phyloP scores from a whole-genome alignment of 345 rosid species.

The Trapa bicornis region DNA sequence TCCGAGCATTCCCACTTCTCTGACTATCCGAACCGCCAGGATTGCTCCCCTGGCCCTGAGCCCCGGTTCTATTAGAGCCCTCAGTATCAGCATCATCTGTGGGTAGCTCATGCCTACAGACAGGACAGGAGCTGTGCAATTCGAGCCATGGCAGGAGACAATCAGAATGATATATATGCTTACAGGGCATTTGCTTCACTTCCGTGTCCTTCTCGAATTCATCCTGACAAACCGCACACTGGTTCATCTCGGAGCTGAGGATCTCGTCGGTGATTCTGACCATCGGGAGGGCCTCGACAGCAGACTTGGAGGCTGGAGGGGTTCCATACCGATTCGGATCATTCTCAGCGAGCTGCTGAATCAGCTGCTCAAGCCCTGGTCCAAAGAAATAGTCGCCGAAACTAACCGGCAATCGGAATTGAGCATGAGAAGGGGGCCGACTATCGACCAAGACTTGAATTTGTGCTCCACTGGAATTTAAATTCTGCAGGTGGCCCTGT shows the following conservation, averaged over 20 bases:
- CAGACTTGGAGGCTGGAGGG: slow-evolving; percentile 33
- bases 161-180: slow-evolving; percentile 30
- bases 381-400: slow-evolving; percentile 36
- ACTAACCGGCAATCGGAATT: slow-evolving; percentile 19
- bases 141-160: slow-evolving; percentile 38
- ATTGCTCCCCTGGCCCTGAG: slow-evolving; percentile 11
- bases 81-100: slow-evolving; percentile 36
- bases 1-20: slow-evolving; percentile 11
- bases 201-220: slow-evolving; percentile 26
- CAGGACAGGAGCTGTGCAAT: slow-evolving; percentile 39
- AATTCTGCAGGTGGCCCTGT: slow-evolving; percentile 20
- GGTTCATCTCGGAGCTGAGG: slow-evolving; percentile 32
- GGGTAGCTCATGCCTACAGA: slow-evolving; percentile 42
- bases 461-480: slow-evolving; percentile 28
- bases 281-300: slow-evolving; percentile 24
- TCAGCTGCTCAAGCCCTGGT: slow-evolving; percentile 35
- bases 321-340: slow-evolving; percentile 38
- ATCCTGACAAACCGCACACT: slow-evolving; percentile 40
- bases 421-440: slow-evolving; percentile 18
- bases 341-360: slow-evolving; percentile 40
- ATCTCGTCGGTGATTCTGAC: slow-evolving; percentile 16
- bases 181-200: slow-evolving; percentile 41
- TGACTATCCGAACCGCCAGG: neutral
- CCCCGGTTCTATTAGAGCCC: slow-evolving; percentile 8
- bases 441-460: slow-evolving; percentile 33